Conservation (phyloP, 192 early-diverging fungal species). For the Backusella luteola region DNA sequence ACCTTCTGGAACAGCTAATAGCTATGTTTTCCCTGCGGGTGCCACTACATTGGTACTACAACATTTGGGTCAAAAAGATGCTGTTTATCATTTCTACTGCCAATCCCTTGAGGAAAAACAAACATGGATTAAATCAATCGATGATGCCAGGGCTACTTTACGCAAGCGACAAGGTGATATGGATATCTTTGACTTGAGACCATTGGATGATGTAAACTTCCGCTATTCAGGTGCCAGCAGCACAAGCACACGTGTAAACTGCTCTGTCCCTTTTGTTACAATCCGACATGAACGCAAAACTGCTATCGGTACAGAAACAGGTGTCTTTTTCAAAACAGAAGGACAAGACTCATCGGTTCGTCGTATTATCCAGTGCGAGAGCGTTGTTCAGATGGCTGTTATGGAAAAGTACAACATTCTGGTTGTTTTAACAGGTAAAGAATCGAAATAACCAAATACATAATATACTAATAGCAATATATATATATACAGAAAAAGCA, state of each 20-base stretch:
- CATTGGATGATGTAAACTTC: conserved; percentile 47
- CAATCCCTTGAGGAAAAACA: conserved; percentile 62
- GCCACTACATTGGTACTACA: conserved; percentile 19
- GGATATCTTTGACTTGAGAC: conserved; percentile 53
- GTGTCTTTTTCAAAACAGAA: conserved; percentile 61
- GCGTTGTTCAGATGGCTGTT: conserved; percentile 81
- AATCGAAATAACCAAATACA: neutral
- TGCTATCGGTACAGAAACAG: conserved; percentile 83
- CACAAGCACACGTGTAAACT: conserved; percentile 54
- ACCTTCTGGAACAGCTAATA: neutral
- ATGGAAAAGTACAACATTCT: conserved; percentile 77
- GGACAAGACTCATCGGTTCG: conserved; percentile 49
- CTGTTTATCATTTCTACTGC: conserved; percentile 69
- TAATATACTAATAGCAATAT: neutral
- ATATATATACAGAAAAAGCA: conserved; percentile 50
- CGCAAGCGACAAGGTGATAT: conserved; percentile 34
- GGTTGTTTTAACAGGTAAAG: conserved; percentile 75
- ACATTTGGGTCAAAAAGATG: conserved; percentile 37
- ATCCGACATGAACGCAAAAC: conserved; percentile 52
- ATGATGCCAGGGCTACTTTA: conserved; percentile 52
- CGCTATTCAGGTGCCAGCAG: conserved; percentile 27
- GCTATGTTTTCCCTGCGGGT: neutral
- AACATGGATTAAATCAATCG: conserved; percentile 83
- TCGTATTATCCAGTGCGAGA: conserved; percentile 66
- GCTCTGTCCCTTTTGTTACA: conserved; percentile 44